These are phyloP conservation scores for Irpex sp. DNA, from an alignment of 1,284 basidiomycete genomes.

Conservation along the genomic window DNA sequence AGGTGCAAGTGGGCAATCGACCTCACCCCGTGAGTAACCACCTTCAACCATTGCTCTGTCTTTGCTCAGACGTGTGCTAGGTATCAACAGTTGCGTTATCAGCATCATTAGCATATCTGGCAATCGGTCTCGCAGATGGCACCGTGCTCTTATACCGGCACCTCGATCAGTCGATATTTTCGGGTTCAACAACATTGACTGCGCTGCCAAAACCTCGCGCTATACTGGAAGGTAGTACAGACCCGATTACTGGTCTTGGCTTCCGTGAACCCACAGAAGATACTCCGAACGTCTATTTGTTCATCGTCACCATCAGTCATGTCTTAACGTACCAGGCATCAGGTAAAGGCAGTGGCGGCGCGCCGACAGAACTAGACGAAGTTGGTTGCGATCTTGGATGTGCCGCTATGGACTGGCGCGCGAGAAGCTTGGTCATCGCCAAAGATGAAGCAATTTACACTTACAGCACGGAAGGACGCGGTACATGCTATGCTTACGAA, in stretches of 20 bases:
- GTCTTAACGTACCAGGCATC: constrained; percentile 78
- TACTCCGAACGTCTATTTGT: constrained; percentile 57
- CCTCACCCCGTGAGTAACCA: constrained; percentile 71
- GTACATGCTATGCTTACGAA: constrained; percentile 88
- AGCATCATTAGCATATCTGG: constrained; percentile 78
- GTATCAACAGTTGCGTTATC: constrained; percentile 83
- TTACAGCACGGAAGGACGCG: constrained; percentile 80
- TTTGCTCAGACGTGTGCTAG: constrained; percentile 32
- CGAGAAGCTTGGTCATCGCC: constrained; percentile 79
- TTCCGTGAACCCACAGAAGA: constrained; percentile 70
- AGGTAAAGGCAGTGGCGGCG: constrained; percentile 69
- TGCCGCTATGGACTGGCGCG: constrained; percentile 72
- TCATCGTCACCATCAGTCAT: constrained; percentile 85
- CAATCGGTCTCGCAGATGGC: constrained; percentile 92
- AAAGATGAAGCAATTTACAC: constrained; percentile 91
- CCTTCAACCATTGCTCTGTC: not conserved
- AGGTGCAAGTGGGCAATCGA: constrained; percentile 72
- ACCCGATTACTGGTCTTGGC: constrained; percentile 90
- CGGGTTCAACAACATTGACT: constrained; percentile 56
- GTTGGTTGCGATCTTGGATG: constrained; percentile 84
- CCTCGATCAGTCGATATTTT: constrained; percentile 82
- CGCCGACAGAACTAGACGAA: constrained; percentile 77
- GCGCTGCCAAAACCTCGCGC: constrained; percentile 78
- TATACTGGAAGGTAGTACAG: constrained; percentile 74
- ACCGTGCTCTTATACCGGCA: constrained; percentile 90